A percentile compares a stretch with the other conserved stretches of the same genome.
Conservation (phyloP, 2,329 filamentous ascomycete species). For the Venturia asperata region DNA sequence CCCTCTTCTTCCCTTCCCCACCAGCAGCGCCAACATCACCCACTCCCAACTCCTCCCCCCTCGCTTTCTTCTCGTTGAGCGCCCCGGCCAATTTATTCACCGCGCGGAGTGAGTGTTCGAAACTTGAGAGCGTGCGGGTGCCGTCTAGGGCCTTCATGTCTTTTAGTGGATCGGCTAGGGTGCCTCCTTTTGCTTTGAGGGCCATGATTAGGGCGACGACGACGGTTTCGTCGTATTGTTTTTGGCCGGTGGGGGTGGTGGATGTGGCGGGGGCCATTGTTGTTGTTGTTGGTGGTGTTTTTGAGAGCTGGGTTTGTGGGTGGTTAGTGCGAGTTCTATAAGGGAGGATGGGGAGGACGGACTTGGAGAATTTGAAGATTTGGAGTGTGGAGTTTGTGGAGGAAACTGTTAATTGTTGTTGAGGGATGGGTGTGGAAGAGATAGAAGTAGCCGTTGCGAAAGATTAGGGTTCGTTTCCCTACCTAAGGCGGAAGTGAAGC, state of each 20-base stretch:
- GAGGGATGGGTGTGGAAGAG: not conserved
- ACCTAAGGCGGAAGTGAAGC: not conserved
- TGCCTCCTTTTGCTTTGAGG: not conserved
- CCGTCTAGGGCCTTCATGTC: constrained; percentile 12
- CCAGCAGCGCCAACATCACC: not conserved
- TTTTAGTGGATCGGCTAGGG: not conserved
- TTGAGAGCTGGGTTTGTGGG: not conserved
- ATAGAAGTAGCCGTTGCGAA: not conserved
- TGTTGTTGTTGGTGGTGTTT: not conserved
- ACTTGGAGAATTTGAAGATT: too few relatives aligned
- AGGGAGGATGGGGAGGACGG: not conserved
- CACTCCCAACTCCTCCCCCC: not conserved
- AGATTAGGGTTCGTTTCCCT: not conserved
- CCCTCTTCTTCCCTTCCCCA: not conserved
- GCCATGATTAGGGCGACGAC: constrained; percentile 14
- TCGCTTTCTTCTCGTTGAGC: not conserved
- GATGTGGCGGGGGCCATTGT: not conserved
- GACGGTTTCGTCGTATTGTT: constrained; percentile 15
- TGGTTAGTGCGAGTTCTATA: not conserved
- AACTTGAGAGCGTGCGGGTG: constrained; percentile 5
- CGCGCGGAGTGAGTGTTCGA: constrained; percentile 11
- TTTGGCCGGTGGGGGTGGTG: not conserved
- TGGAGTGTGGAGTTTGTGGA: not conserved
- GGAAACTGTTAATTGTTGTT: not conserved
- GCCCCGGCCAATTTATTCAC: not conserved